Evolutionary conservation across 2,329 filamentous ascomycete species (phyloP).

Genomic region (Fusarium compactum): DNA sequence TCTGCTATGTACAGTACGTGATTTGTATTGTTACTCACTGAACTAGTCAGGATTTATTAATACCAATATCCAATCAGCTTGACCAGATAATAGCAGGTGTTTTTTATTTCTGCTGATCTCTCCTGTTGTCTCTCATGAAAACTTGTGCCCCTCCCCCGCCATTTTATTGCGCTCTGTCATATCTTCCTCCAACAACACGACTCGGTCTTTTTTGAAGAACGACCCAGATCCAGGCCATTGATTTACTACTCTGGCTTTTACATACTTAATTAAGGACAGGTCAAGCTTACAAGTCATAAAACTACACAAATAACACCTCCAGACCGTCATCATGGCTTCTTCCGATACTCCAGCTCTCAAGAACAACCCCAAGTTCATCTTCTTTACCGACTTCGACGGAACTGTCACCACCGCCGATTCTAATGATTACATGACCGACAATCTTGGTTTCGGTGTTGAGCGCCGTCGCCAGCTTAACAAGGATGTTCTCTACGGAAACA

Average conservation of each 20-base stretch:
- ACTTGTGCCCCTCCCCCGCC: conserved; percentile 46
- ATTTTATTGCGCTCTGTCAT: conserved; percentile 36
- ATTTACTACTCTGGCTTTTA: background rate
- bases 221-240: background rate
- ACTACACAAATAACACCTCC: background rate
- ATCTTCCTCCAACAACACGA: conserved; percentile 24
- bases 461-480: conserved; percentile 79
- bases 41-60: conserved; percentile 26
- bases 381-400: conserved; percentile 99
- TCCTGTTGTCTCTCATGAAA: conserved; percentile 39
- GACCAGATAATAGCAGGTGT: conserved; percentile 23
- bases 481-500: conserved; percentile 77
- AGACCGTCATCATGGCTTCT: conserved; percentile 56
- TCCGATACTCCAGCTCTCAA: conserved; percentile 68
- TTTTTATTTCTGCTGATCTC: conserved; percentile 32
- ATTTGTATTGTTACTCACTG: conserved; percentile 18
- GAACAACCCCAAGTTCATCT: conserved; percentile 87
- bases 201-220: conserved; percentile 7
- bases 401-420: conserved; percentile 83
- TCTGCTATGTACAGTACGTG: conserved; percentile 25
- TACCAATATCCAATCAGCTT: conserved; percentile 42
- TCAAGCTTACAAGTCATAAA: background rate
- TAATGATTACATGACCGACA: conserved; percentile 85
- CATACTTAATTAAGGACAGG: background rate
- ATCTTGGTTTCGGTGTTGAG: conserved; percentile 82